Conservation (phyloP, 2,329 filamentous ascomycete genomes). For the Penicillium sp. region DNA sequence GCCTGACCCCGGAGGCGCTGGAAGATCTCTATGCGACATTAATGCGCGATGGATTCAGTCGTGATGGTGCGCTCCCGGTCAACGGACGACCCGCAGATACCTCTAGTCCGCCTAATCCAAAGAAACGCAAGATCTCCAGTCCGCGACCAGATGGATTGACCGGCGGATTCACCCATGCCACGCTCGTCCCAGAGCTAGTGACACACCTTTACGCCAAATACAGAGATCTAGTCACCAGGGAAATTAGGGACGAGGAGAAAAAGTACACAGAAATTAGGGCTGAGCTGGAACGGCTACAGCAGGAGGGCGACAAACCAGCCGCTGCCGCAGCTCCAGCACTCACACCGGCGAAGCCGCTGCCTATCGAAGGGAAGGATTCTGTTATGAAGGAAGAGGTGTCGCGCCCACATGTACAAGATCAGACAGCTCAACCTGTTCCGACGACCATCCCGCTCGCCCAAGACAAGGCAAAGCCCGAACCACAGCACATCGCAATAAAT, state of each 20-base stretch:
- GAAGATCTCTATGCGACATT: slow-evolving; percentile 75
- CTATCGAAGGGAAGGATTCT: slow-evolving; percentile 30
- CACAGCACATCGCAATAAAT: slow-evolving; percentile 2
- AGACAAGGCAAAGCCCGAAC: slow-evolving; percentile 6
- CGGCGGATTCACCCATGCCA: slow-evolving; percentile 65
- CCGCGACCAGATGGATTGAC: slow-evolving; percentile 64
- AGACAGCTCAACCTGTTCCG: slow-evolving; percentile 1
- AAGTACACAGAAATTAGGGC: slow-evolving; percentile 62
- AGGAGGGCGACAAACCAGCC: slow-evolving; percentile 54
- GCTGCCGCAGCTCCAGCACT: slow-evolving; percentile 6
- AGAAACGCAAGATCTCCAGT: slow-evolving; percentile 72
- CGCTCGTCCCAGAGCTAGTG: slow-evolving; percentile 69
- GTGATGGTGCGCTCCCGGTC: slow-evolving; percentile 34
- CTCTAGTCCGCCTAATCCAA: slow-evolving; percentile 51
- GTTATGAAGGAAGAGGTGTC: slow-evolving; percentile 28
- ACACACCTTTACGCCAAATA: slow-evolving; percentile 74
- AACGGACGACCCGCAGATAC: slow-evolving; percentile 29
- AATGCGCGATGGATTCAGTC: slow-evolving; percentile 69
- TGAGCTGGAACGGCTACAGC: slow-evolving; percentile 69
- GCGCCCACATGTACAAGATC: slow-evolving; percentile 10
- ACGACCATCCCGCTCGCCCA: neutral
- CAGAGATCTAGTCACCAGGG: slow-evolving; percentile 64
- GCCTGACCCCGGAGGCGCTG: slow-evolving; percentile 75
- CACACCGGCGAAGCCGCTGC: slow-evolving; percentile 14
- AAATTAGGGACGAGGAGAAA: slow-evolving; percentile 73